Base-by-base conservation (phyloP, 345 rosid species). In the Abelmoschus esculentus region DNA sequence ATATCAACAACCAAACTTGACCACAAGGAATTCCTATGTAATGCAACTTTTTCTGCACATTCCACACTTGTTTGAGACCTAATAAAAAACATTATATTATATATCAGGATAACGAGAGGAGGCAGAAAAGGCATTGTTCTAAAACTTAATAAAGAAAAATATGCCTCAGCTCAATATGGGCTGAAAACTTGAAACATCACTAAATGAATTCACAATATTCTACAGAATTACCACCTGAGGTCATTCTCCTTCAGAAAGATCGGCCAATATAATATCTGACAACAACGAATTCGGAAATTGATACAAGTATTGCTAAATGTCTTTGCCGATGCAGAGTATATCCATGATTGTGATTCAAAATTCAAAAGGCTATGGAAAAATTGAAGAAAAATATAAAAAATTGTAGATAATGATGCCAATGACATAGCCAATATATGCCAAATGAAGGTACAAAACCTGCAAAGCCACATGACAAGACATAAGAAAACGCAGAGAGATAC, bases 261-360 rank as follows among this genome's bases (percentile, higher is more conserved):
- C 6, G 96, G 90, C 99, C 99, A 95, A 78, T 89, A 84, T 68
- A 86, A 78, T 75, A 91, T 85, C 85, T 91, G 96, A 80, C 79
- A 77, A 73, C 84, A 81, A 70, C 87, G 85, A 66, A 86, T 49
- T 70, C 72, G 84, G 73, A 91, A 69, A 76, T 86, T 86, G 67
- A 74, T 76, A 80, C 80, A 82, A 2, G 91, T 79, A 67, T 75
- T 81, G 74, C 75, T 73, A 74, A 95, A 85, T 42, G 85, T 32
- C 59, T 71, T 72, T n/a, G 78, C 78, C 67, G 78, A 82, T 67
- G 76, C 60, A 32, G 62, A 62, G 71, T 47, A 67, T 6, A 79
- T 56, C 90, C 83, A 80, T 49, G 73, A 63, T 32, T 77, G 73
- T 26, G 81, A 74, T 36, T 79, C 80, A 72, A 73, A 72, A 74